phyloP scores from a whole-genome alignment of 257 asterid genomes.

The Ophiorrhiza pumila region DNA sequence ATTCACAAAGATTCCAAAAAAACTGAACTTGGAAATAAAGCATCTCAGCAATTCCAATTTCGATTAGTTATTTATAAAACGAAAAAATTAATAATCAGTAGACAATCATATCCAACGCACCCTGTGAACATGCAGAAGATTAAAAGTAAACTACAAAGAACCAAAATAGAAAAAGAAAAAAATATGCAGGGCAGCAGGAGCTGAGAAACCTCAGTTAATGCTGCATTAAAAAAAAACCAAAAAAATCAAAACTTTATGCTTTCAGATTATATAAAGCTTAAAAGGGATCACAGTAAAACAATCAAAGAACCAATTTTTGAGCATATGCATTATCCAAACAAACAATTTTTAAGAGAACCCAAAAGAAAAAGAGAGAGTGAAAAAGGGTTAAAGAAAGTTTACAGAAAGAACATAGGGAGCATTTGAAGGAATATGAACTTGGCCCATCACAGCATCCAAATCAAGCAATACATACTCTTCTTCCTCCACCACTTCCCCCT shows the following conservation, averaged over 20 bases:
- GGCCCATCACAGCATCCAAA: slow-evolving; percentile 43
- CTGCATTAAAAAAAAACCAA: neutral
- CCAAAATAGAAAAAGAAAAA: neutral
- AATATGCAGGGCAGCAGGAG: neutral
- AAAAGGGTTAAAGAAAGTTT: slow-evolving; percentile 16
- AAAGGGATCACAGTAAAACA: neutral
- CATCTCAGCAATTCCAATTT: neutral
- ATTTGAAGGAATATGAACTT: slow-evolving; percentile 49
- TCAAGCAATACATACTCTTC: slow-evolving; percentile 69
- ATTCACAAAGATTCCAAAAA: neutral
- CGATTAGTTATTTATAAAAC: neutral
- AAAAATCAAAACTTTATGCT: neutral
- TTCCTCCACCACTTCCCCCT: slow-evolving; percentile 38
- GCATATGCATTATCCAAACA: neutral
- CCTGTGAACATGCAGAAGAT: neutral
- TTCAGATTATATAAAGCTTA: neutral
- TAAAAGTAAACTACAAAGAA: neutral
- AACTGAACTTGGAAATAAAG: neutral
- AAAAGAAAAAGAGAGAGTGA: neutral
- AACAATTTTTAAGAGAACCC: neutral
- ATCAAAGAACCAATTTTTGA: neutral
- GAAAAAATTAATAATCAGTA: neutral
- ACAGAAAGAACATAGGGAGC: slow-evolving; percentile 81
- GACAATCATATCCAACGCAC: neutral
- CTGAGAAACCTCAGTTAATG: neutral